phyloP scores from a whole-genome alignment of 176 grass and related monocot species.

The Paspalum notatum region DNA sequence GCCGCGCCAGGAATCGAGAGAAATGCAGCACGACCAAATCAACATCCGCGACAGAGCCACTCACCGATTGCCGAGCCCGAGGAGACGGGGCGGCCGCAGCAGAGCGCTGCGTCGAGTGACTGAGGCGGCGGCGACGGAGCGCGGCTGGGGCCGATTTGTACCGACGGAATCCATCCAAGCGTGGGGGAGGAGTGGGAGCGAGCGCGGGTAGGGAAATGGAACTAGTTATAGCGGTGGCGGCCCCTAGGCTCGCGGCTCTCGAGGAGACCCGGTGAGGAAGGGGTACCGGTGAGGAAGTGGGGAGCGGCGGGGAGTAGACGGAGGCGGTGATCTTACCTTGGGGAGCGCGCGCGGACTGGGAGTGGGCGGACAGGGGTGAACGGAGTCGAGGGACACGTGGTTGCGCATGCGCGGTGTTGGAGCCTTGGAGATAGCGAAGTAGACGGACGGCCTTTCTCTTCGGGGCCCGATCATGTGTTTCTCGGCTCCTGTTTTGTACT shows the following conservation, averaged over 20 bases:
- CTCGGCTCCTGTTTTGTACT: conserved; percentile 20
- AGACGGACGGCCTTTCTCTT: conserved; percentile 23
- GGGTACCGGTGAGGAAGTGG: background rate
- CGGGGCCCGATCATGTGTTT: conserved; percentile 2
- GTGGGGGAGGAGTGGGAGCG: background rate
- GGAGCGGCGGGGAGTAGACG: conserved; percentile 7
- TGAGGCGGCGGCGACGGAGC: conserved; percentile 26
- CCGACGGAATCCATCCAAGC: conserved; percentile 52
- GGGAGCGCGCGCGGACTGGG: conserved; percentile 31
- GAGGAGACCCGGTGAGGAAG: conserved; percentile 10
- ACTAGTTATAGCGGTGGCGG: conserved; percentile 33
- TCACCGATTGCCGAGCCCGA: conserved; percentile 28
- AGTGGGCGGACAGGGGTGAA: background rate
- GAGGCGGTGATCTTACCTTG: conserved; percentile 57
- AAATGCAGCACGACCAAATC: conserved; percentile 33
- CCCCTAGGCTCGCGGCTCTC: conserved; percentile 18
- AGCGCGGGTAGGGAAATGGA: background rate
- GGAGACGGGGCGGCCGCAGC: background rate
- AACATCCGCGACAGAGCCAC: background rate
- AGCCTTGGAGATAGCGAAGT: conserved; percentile 27
- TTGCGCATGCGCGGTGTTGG: conserved; percentile 3
- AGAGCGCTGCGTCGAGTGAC: conserved; percentile 24
- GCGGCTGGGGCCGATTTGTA: conserved; percentile 29
- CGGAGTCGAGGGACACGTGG: conserved; percentile 33
- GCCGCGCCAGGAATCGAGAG: background rate